Conservation (phyloP, 2,329 filamentous ascomycete genomes). For the Pseudopithomyces chartarum region DNA sequence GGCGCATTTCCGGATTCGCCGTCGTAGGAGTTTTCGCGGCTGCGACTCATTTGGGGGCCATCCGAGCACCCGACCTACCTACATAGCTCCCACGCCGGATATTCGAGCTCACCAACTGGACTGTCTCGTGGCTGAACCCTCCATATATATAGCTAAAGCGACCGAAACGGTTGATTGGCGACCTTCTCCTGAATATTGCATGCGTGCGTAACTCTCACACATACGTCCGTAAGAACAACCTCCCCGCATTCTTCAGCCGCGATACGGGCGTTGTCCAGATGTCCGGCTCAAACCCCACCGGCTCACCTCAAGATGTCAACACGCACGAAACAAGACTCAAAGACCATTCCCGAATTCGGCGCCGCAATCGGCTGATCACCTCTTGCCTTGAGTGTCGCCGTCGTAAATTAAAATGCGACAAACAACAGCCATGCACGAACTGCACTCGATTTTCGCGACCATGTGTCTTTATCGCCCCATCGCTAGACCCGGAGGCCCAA, state of each 20-base stretch:
- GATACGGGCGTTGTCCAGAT: conserved; percentile 7
- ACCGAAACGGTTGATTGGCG: not conserved
- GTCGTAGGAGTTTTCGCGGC: not conserved
- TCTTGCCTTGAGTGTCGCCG: conserved; percentile 58
- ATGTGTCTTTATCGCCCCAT: conserved; percentile 68
- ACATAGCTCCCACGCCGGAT: not conserved
- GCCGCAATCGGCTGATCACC: conserved; percentile 45
- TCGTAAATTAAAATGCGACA: conserved; percentile 80
- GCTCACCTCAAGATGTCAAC: conserved; percentile 8
- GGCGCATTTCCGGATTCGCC: not conserved
- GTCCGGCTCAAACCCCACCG: conserved; percentile 13
- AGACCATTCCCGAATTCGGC: conserved; percentile 38
- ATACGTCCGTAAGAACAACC: conserved; percentile 6
- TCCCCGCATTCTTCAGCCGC: not conserved
- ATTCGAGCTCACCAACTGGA: not conserved
- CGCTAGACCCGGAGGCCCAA: conserved; percentile 72
- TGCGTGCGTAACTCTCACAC: not conserved
- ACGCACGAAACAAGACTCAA: conserved; percentile 23
- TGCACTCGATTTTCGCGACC: conserved; percentile 59
- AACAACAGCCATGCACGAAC: conserved; percentile 72
- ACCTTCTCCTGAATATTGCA: not conserved
- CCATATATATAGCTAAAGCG: not conserved
- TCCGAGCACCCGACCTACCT: not conserved
- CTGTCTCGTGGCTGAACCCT: not conserved
- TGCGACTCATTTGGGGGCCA: not conserved